These are phyloP conservation scores for Sanghuangporus weigelae DNA, from an alignment of 1,284 basidiomycete genomes.

Conservation along the genomic window DNA sequence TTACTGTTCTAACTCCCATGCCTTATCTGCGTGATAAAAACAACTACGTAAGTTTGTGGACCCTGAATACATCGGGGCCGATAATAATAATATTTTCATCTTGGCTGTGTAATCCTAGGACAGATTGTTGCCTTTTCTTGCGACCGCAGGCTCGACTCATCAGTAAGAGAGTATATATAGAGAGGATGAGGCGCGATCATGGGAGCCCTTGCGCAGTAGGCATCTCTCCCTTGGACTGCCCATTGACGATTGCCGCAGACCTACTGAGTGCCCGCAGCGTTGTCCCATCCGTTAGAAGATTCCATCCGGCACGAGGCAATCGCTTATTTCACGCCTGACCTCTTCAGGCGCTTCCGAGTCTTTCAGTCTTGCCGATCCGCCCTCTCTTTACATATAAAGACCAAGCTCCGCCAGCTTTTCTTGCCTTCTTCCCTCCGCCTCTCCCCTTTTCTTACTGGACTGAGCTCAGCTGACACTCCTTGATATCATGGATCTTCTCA, in stretches of 20 bases:
- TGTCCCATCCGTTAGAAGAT: neutral
- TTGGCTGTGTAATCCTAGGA: neutral
- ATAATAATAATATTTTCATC: neutral
- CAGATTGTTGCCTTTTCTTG: neutral
- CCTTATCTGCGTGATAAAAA: neutral
- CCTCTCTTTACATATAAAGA: constrained; percentile 15
- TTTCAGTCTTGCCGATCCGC: neutral
- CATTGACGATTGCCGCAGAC: neutral
- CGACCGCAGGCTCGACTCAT: neutral
- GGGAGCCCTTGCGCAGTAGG: neutral
- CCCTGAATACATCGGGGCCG: neutral
- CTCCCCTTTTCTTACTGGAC: constrained; percentile 19
- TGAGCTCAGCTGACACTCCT: neutral
- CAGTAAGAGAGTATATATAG: neutral
- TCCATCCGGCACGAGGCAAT: constrained; percentile 12
- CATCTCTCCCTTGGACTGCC: neutral
- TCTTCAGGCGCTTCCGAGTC: neutral
- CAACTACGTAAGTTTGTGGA: neutral
- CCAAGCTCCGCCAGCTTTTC: neutral
- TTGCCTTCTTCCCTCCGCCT: constrained; percentile 16
- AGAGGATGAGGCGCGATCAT: neutral
- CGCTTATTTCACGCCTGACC: constrained; percentile 5
- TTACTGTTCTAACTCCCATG: neutral
- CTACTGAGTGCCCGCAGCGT: constrained; percentile 3
- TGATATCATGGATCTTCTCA: constrained; percentile 53